phyloP scores from a whole-genome alignment of 2,329 filamentous ascomycete species.

The Aspergillus japonicus region DNA sequence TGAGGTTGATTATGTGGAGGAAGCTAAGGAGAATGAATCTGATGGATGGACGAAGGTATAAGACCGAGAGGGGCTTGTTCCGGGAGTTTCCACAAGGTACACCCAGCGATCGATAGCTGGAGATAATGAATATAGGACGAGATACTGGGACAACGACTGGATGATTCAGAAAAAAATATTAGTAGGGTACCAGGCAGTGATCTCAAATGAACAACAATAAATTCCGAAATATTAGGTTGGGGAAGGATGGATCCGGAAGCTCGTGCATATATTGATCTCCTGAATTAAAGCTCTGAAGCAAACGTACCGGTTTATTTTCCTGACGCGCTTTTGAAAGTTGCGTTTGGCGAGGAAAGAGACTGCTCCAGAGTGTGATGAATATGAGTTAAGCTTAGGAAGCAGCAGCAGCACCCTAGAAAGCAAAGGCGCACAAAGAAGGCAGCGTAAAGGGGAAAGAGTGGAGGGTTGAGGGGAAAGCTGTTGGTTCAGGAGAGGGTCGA shows the following conservation, averaged over 20 bases:
- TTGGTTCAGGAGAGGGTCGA: conserved; percentile 4
- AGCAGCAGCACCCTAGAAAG: neutral
- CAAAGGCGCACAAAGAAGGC: neutral
- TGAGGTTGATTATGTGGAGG: neutral
- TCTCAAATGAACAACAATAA: neutral
- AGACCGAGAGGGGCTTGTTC: conserved; percentile 15
- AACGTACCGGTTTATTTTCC: neutral
- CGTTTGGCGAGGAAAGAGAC: neutral
- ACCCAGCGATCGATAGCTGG: neutral
- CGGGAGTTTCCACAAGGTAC: conserved; percentile 14
- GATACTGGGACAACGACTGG: neutral
- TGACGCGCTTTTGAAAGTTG: neutral
- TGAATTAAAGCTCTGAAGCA: neutral
- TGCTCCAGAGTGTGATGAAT: neutral
- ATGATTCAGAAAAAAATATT: neutral
- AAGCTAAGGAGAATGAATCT: neutral
- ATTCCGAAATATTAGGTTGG: neutral
- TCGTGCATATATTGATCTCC: neutral
- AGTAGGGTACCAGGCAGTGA: neutral
- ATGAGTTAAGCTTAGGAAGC: neutral
- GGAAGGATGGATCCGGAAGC: neutral
- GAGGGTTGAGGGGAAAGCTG: neutral
- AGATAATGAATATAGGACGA: neutral
- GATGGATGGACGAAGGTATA: conserved; percentile 9
- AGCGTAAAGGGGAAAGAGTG: neutral